A percentile compares a stretch with the other conserved stretches of the same genome.
Conservation (phyloP, 495 filamentous ascomycete species). For the Apiosordaria backusii region DNA sequence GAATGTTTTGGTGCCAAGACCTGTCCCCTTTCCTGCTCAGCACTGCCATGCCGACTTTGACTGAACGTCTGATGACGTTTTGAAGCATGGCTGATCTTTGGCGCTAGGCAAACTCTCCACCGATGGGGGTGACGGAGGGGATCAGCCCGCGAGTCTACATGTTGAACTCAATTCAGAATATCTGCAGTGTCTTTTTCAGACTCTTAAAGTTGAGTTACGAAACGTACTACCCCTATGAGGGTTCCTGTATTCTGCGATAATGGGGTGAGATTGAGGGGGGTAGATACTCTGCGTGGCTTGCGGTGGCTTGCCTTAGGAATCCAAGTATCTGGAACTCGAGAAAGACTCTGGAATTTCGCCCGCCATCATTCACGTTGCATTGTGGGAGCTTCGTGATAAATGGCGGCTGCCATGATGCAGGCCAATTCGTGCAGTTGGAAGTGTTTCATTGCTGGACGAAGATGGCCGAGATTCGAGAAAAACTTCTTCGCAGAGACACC, state of each 20-base stretch:
- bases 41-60: not conserved
- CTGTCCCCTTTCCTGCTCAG: not conserved
- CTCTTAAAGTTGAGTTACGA: too few species aligned
- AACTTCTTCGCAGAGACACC: not conserved
- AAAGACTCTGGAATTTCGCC: too few species aligned
- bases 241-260: too few species aligned
- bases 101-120: not conserved
- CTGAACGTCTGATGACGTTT: not conserved
- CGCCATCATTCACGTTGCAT: not conserved
- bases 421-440: not conserved
- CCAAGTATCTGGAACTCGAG: too few species aligned
- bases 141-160: not conserved
- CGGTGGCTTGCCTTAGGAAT: too few species aligned
- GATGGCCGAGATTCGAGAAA: not conserved
- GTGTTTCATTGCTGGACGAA: not conserved
- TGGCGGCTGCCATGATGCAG: not conserved
- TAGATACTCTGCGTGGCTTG: too few species aligned
- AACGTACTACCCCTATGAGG: too few species aligned
- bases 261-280: too few species aligned
- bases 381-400: not conserved
- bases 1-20: conserved; percentile 1
- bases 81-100: not conserved
- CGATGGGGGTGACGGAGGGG: not conserved
- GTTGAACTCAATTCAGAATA: too few species aligned
- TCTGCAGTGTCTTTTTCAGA: too few species aligned